Conservation (phyloP, 192 early-diverging fungal species). For the Spizellomyces punctatus region DNA sequence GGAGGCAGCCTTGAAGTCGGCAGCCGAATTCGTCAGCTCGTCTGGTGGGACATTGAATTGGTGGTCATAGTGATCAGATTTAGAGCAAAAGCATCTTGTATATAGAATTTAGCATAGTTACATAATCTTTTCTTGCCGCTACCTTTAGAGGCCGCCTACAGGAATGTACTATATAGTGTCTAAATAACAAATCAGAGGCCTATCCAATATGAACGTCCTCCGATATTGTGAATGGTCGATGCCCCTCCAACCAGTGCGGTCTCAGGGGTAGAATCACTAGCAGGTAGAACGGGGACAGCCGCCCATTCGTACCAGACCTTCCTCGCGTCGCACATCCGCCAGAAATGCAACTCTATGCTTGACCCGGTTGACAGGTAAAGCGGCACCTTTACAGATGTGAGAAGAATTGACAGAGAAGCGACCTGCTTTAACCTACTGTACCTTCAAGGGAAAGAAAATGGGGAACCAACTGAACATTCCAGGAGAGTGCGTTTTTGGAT, state of each 20-base stretch:
- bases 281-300: constrained; percentile 41
- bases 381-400: constrained; percentile 56
- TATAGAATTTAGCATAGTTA: too few species aligned
- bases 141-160: too few species aligned
- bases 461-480: constrained; percentile 99
- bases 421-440: constrained; percentile 17
- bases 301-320: constrained; percentile 99
- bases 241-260: constrained; percentile 42
- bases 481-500: constrained; percentile 82
- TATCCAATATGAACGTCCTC: constrained; percentile 77
- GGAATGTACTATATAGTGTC: too few species aligned
- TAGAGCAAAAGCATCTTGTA: too few species aligned
- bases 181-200: constrained; percentile 55
- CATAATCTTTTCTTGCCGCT: too few species aligned
- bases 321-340: constrained; percentile 74
- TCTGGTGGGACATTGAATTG: too few species aligned
- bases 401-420: not conserved
- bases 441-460: constrained; percentile 89
- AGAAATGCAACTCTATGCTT: constrained; percentile 74
- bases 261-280: constrained; percentile 21
- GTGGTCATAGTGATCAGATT: too few species aligned
- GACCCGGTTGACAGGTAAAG: constrained; percentile 65
- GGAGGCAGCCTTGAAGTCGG: too few species aligned
- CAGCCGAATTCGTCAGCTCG: too few species aligned
- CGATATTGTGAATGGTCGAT: constrained; percentile 66